Evolutionary conservation across 768 basidiomycete species (phyloP).

Genomic region (Filobasidium wieringae): DNA sequence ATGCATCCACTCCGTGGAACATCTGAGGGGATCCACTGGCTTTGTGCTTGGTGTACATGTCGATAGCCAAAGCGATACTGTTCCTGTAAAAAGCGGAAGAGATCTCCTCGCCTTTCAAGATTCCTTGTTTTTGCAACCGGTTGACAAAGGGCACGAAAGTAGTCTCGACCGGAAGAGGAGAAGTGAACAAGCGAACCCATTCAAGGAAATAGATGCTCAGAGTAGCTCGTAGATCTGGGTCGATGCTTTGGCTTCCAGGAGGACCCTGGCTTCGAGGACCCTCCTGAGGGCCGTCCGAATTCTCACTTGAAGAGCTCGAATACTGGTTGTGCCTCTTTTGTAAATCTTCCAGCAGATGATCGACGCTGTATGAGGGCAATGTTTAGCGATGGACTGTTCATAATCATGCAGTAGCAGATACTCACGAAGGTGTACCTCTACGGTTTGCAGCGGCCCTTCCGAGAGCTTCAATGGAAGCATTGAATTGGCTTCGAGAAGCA

Average conservation of each 20-base stretch:
- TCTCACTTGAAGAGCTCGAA: not conserved
- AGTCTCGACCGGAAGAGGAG: slow-evolving; percentile 72
- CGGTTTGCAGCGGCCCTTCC: slow-evolving; percentile 58
- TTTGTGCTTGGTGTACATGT: slow-evolving; percentile 52
- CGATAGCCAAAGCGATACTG: slow-evolving; percentile 87
- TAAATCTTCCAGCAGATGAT: slow-evolving; percentile 64
- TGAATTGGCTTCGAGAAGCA: slow-evolving; percentile 66
- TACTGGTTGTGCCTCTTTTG: slow-evolving; percentile 1
- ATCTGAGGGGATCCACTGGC: slow-evolving; percentile 50
- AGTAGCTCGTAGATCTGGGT: not conserved
- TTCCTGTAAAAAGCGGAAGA: slow-evolving; percentile 98
- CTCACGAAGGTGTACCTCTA: slow-evolving; percentile 48
- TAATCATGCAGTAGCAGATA: not conserved
- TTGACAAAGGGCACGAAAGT: slow-evolving; percentile 93
- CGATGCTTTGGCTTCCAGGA: not conserved
- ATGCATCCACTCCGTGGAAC: slow-evolving; percentile 88
- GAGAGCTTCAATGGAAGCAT: slow-evolving; percentile 67
- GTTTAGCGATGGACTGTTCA: not conserved
- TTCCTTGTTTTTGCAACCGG: slow-evolving; percentile 91
- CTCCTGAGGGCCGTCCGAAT: not conserved
- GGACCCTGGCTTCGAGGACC: not conserved
- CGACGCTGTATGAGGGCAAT: slow-evolving; percentile 14
- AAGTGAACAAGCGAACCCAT: slow-evolving; percentile 93
- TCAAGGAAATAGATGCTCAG: slow-evolving; percentile 41
- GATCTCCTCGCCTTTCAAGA: slow-evolving; percentile 86